Conservation (phyloP, 2,329 filamentous ascomycete species). For the Zopfia rhizophila region DNA sequence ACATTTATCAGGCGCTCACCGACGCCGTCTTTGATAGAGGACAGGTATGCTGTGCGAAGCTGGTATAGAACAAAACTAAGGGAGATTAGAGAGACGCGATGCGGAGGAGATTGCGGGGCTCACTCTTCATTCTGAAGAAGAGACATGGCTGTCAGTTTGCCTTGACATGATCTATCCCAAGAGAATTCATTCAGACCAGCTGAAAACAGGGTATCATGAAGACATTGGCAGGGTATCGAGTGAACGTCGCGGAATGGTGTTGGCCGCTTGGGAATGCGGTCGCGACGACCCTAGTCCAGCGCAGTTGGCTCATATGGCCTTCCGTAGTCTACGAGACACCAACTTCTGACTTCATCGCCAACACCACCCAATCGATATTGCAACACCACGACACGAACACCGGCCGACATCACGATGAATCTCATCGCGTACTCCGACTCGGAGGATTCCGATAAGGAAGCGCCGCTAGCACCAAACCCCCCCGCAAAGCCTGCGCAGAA, state of each 20-base stretch:
- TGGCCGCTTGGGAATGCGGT: too few relatives aligned
- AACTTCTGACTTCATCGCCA: conserved; percentile 25
- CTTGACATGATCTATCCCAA: conserved; percentile 28
- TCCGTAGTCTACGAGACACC: background rate
- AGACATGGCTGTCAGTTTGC: conserved; percentile 47
- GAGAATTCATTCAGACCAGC: conserved; percentile 43
- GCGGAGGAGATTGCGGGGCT: conserved; percentile 24
- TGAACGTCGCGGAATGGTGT: conserved; percentile 3
- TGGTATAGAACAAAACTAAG: conserved; percentile 82
- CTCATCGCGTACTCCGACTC: conserved; percentile 88
- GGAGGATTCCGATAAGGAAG: conserved; percentile 72
- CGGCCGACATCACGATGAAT: conserved; percentile 66
- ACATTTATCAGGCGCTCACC: conserved; percentile 85
- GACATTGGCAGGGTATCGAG: conserved; percentile 8
- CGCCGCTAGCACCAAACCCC: conserved; percentile 42
- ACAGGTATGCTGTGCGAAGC: conserved; percentile 81
- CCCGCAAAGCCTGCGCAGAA: conserved; percentile 59
- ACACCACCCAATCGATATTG: conserved; percentile 11
- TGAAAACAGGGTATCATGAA: conserved; percentile 32
- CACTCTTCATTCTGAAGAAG: conserved; percentile 59
- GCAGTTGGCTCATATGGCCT: conserved; percentile 21
- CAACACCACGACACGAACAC: background rate
- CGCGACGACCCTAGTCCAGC: too few relatives aligned
- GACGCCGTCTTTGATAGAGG: conserved; percentile 82
- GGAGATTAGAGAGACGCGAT: conserved; percentile 27